Evolutionary conservation across 2,329 filamentous ascomycete genomes (phyloP).

Genomic region (Neoascochyta sp.): DNA sequence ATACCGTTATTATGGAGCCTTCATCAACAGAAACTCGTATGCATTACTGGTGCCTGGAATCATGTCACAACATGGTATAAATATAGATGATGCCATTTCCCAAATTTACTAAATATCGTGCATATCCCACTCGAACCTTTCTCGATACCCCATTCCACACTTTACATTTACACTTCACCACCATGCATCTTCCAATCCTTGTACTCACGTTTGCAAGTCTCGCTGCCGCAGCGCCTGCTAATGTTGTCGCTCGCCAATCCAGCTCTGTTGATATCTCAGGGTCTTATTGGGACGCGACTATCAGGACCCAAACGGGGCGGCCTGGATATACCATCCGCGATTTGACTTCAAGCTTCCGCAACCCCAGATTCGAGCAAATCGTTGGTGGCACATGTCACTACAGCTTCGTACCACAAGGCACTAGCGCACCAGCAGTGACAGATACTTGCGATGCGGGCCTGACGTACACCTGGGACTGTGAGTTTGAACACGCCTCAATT

Average conservation of each 20-base stretch:
- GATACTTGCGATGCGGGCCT: conserved; percentile 5
- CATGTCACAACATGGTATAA: conserved; percentile 4
- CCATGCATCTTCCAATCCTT: conserved; percentile 8
- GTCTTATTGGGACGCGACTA: conserved; percentile 11
- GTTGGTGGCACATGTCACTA: conserved; percentile 8
- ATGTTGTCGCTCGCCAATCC: conserved; percentile 3
- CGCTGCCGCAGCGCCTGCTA: conserved; percentile 2
- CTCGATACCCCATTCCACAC: not conserved
- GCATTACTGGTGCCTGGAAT: conserved; percentile 5
- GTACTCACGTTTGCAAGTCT: conserved; percentile 5
- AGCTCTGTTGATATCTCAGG: conserved; percentile 4
- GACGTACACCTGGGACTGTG: conserved; percentile 11
- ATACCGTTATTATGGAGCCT: conserved; percentile 7
- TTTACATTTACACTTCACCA: conserved; percentile 1
- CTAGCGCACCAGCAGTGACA: conserved; percentile 6
- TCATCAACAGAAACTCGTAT: conserved; percentile 9
- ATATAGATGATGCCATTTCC: too few relatives aligned
- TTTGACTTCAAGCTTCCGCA: conserved; percentile 5
- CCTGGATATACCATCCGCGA: conserved; percentile 11
- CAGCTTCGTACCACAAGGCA: conserved; percentile 13
- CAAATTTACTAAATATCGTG: too few relatives aligned
- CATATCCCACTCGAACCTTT: not conserved
- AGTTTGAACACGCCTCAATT: not conserved
- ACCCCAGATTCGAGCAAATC: conserved; percentile 1
- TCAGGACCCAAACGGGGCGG: conserved; percentile 7